phyloP scores from a whole-genome alignment of 306 rosid species.

The Dryas drummondii region DNA sequence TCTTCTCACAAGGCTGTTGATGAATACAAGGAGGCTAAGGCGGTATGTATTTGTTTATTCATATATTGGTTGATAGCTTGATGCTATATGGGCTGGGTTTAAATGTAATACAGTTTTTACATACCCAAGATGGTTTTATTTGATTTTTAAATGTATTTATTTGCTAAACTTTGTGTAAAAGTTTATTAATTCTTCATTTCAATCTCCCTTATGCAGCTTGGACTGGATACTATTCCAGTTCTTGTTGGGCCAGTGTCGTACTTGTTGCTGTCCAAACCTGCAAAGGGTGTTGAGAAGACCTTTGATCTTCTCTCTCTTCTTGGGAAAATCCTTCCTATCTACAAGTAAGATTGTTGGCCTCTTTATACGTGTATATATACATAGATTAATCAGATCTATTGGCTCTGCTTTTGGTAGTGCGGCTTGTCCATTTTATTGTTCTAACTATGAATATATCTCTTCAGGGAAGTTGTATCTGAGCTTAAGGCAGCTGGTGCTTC shows the following conservation, averaged over 20 bases:
- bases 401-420: not conserved
- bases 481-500: slow-evolving; percentile 93
- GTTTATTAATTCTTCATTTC: not conserved
- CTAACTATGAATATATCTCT: slow-evolving; percentile 21
- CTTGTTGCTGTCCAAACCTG: slow-evolving; percentile 87
- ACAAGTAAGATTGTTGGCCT: slow-evolving; percentile 57
- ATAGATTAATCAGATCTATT: not conserved
- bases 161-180: not conserved
- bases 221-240: slow-evolving; percentile 76
- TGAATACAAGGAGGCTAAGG: slow-evolving; percentile 95
- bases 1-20: slow-evolving; percentile 91
- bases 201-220: slow-evolving; percentile 55
- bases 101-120: too few species aligned
- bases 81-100: not conserved
- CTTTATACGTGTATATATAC: not conserved
- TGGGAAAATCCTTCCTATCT: slow-evolving; percentile 62
- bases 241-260: slow-evolving; percentile 88
- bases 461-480: slow-evolving; percentile 81
- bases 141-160: too few species aligned
- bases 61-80: not conserved
- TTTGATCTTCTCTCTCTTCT: slow-evolving; percentile 80
- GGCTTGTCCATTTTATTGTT: slow-evolving; percentile 20
- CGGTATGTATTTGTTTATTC: slow-evolving; percentile 47
- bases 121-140: too few species aligned
- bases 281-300: slow-evolving; percentile 82